Percentiles rank a stretch among this genome's conserved stretches.
These are phyloP conservation scores for Solanum hybrid DNA, from an alignment of 305 asterid genomes.

Conservation along the genomic window DNA sequence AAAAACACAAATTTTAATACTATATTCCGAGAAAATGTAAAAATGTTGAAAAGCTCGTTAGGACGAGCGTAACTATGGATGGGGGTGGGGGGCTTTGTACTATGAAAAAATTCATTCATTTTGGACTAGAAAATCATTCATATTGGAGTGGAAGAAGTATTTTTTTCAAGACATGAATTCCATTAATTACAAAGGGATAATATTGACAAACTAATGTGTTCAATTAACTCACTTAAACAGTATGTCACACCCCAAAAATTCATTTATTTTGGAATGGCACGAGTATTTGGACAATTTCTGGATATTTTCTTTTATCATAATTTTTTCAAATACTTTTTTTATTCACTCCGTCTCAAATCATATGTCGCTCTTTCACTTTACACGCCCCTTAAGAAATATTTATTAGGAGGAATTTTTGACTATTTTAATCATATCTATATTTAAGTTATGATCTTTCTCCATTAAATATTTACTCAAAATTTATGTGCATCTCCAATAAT, in stretches of 20 bases:
- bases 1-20: not conserved
- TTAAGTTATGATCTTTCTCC: not conserved
- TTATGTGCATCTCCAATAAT: not conserved
- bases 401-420: not conserved
- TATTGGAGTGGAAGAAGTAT: not conserved
- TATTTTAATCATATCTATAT: not conserved
- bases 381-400: not conserved
- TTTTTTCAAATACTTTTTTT: not conserved
- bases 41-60: not conserved
- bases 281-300: not conserved
- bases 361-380: not conserved
- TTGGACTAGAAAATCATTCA: not conserved
- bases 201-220: not conserved
- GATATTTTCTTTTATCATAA: not conserved
- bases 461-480: not conserved
- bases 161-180: not conserved
- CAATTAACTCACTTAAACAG: not conserved
- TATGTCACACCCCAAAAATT: not conserved
- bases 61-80: not conserved
- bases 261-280: not conserved
- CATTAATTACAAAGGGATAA: not conserved
- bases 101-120: not conserved
- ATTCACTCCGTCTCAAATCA: not conserved
- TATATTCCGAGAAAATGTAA: not conserved
- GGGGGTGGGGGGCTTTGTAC: not conserved